Percentiles rank a stretch among this genome's conserved stretches.
Evolutionary conservation across 306 rosid genomes (phyloP).

Genomic region (Betula pendula): DNA sequence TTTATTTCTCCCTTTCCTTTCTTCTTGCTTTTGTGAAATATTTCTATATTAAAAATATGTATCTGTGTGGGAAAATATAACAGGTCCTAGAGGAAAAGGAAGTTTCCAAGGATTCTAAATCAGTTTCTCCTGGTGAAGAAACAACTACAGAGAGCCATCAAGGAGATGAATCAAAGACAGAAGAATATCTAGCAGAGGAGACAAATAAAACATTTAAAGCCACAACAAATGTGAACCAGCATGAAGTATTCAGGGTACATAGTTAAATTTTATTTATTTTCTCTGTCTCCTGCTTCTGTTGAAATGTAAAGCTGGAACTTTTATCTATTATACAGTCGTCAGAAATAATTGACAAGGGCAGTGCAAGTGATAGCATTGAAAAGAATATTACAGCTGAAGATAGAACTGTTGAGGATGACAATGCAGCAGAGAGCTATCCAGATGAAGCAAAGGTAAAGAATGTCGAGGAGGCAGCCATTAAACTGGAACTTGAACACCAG

Average conservation of each 20-base stretch:
- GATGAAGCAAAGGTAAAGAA: slow-evolving; percentile 12
- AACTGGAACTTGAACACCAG: slow-evolving; percentile 1
- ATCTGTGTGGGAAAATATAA: neutral
- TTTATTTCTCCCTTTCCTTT: neutral
- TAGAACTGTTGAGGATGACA: neutral
- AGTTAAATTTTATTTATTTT: neutral
- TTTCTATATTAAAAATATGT: neutral
- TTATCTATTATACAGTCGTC: slow-evolving; percentile 19
- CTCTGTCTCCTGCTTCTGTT: neutral
- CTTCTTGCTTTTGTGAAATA: neutral
- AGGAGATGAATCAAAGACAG: slow-evolving; percentile 9
- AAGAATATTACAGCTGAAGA: slow-evolving; percentile 3
- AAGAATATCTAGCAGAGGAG: slow-evolving; percentile 10
- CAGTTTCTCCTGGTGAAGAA: slow-evolving; percentile 13
- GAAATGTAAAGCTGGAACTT: neutral
- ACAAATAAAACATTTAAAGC: neutral
- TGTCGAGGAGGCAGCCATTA: slow-evolving; percentile 12
- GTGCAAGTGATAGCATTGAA: neutral
- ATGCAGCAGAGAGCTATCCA: slow-evolving; percentile 5
- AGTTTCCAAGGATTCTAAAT: slow-evolving; percentile 5
- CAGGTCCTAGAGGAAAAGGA: slow-evolving; percentile 27
- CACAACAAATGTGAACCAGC: neutral
- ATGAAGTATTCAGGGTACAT: neutral
- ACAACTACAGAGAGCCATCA: slow-evolving; percentile 2
- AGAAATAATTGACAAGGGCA: slow-evolving; percentile 10